Evolutionary conservation across 441 rosid species (phyloP).

Genomic region (Populus hybrid): DNA sequence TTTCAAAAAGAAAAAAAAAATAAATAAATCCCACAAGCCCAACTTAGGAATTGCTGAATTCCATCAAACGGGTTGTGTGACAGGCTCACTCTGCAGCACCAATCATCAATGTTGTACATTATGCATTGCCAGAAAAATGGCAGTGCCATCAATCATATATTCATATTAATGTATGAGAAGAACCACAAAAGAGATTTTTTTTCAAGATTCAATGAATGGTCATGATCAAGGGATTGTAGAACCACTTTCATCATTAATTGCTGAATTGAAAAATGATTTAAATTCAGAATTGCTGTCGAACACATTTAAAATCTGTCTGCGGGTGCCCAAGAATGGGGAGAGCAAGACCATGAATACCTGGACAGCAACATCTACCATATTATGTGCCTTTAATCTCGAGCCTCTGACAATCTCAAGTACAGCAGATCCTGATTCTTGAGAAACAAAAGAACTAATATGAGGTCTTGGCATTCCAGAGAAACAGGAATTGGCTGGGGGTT

Average conservation of each 20-base stretch:
- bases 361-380: constrained; percentile 87
- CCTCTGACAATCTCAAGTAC: constrained; percentile 64
- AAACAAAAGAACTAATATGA: constrained; percentile 29
- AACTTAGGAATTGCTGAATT: background rate
- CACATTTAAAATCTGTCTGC: background rate
- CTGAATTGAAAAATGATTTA: background rate
- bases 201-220: background rate
- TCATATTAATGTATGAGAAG: background rate
- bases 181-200: background rate
- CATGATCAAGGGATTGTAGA: background rate
- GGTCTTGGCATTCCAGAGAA: constrained; percentile 27
- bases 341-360: constrained; percentile 42
- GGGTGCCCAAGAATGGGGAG: background rate
- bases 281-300: background rate
- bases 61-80: background rate
- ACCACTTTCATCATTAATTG: background rate
- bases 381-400: constrained; percentile 64
- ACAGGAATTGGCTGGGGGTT: constrained; percentile 29
- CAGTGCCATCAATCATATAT: background rate
- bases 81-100: background rate
- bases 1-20: too few species aligned
- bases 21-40: background rate
- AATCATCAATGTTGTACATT: background rate
- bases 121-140: constrained; percentile 14
- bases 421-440: constrained; percentile 66